phyloP scores from a whole-genome alignment of 2,329 filamentous ascomycete species.

The Exutisphaerella laricina region DNA sequence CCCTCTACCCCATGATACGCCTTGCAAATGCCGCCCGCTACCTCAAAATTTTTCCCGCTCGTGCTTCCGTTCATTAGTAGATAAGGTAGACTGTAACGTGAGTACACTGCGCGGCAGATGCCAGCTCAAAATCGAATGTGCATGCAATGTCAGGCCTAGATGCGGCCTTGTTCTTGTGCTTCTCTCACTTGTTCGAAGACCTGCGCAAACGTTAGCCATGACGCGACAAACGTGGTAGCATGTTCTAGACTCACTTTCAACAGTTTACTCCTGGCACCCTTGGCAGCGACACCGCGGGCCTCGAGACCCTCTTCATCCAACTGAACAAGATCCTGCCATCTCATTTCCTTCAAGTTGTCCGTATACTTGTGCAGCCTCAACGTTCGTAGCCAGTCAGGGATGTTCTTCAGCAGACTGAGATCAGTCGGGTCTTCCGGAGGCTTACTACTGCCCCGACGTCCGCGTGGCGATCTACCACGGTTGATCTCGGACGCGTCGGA shows the following conservation, averaged over 20 bases:
- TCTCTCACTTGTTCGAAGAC: constrained; percentile 92
- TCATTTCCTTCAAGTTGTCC: constrained; percentile 93
- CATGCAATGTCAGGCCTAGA: constrained; percentile 8
- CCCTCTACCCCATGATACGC: neutral
- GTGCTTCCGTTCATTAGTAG: constrained; percentile 8
- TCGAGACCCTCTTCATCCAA: constrained; percentile 91
- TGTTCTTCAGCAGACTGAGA: constrained; percentile 81
- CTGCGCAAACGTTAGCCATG: constrained; percentile 40
- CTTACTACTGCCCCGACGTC: constrained; percentile 89
- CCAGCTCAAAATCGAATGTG: constrained; percentile 8
- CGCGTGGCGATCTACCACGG: constrained; percentile 85
- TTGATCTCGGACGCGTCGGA: constrained; percentile 91
- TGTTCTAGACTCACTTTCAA: constrained; percentile 64
- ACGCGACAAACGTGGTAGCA: neutral
- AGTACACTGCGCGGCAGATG: constrained; percentile 16
- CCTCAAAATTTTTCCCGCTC: constrained; percentile 4
- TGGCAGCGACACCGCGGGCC: constrained; percentile 86
- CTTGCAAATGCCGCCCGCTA: constrained; percentile 3
- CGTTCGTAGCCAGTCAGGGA: constrained; percentile 91
- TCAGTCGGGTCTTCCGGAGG: constrained; percentile 97
- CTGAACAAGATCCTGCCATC: constrained; percentile 89
- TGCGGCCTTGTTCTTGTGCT: constrained; percentile 40
- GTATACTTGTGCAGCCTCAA: constrained; percentile 97
- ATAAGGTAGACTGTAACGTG: constrained; percentile 1
- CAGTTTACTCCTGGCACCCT: constrained; percentile 95